Evolutionary conservation across 257 asterid species (phyloP), one percentile per base, ranked within the genome.

Genomic region (Solanum lignicaule): DNA sequence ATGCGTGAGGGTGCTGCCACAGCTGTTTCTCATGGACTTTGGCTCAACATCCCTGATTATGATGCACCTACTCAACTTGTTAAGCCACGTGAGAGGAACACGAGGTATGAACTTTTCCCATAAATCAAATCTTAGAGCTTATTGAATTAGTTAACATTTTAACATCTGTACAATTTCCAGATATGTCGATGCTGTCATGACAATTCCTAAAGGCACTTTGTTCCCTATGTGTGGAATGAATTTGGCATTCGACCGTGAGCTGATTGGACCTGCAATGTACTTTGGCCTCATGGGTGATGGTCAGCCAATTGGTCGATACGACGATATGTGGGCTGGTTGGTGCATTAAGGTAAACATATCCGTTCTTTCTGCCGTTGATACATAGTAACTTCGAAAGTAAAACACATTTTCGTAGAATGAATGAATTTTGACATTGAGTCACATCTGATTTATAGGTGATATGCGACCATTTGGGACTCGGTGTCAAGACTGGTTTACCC

Each of bases 161-260:
- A 46, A 46, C 3, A 81, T 81, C 36, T 43, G 36, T 36, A 15
- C 38, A 16, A 25, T 87, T 60, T 87, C 36, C 81, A 87, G 86
- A 43, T 87, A 65, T 38, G 87, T 87, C 0, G 86, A 87, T 87
- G 86, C 87, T 11, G 89, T 87, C 60, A 41, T 87, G 85, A 87
- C 89, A 29, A 87, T 87, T 25, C 89, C 89, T 0, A 82, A 87
- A 75, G 89, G 89, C 71, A 87, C 87, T 43, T 76, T 87, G 76
- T 87, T 87, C 72, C 89, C 89, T 0, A 87, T 87, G 89, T 87
- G 89, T 66, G 89, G 89, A 79, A 87, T 87, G 89, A 87, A 87
- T 39, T 81, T 87, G 76, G 88, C 79, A 38, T 87, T 87, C 20
- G 35, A 87, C 66, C 88, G 88, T 76, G 88, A 87, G 86, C 78